A percentile compares a stretch with the other conserved stretches of the same genome.
Conservation (phyloP, 2,329 filamentous ascomycete species). For the Meredithiella fracta region DNA sequence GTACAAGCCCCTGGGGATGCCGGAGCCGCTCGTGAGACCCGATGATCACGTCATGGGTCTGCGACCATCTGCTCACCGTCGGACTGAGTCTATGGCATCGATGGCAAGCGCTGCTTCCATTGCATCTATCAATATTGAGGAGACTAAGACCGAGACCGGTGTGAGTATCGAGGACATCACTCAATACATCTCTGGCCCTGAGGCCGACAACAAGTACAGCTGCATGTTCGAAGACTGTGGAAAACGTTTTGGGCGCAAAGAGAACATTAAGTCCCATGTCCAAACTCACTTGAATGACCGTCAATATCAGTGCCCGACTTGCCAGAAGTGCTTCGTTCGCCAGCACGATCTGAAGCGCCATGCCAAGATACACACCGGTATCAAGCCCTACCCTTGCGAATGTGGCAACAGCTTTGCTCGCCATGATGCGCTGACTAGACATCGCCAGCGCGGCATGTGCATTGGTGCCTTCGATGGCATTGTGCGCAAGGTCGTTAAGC, state of each 20-base stretch:
- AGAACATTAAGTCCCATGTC: constrained; percentile 97
- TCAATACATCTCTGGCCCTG: constrained; percentile 55
- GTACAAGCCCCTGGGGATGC: constrained; percentile 6
- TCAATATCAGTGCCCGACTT: constrained; percentile 85
- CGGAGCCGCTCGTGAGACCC: background rate
- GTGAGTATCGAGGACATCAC: constrained; percentile 75
- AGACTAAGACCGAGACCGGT: constrained; percentile 59
- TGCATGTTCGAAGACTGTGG: constrained; percentile 65
- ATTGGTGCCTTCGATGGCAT: constrained; percentile 80
- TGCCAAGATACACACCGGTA: constrained; percentile 89
- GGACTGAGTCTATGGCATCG: constrained; percentile 44
- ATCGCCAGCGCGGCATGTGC: constrained; percentile 92
- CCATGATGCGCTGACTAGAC: constrained; percentile 85
- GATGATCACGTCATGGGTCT: background rate
- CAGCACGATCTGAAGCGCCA: constrained; percentile 96
- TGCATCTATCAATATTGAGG: constrained; percentile 46
- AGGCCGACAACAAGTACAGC: constrained; percentile 62
- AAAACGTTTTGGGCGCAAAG: constrained; percentile 88
- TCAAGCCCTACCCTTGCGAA: constrained; percentile 87
- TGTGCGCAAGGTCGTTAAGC: constrained; percentile 42
- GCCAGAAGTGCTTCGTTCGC: constrained; percentile 88
- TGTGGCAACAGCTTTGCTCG: constrained; percentile 91
- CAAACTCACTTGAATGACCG: constrained; percentile 95
- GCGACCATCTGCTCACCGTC: constrained; percentile 27
- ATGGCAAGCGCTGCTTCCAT: constrained; percentile 42